Evolutionary conservation across 1,284 basidiomycete genomes (phyloP), one percentile per base, ranked within the genome.

Genomic region (Malassezia cuniculi): DNA sequence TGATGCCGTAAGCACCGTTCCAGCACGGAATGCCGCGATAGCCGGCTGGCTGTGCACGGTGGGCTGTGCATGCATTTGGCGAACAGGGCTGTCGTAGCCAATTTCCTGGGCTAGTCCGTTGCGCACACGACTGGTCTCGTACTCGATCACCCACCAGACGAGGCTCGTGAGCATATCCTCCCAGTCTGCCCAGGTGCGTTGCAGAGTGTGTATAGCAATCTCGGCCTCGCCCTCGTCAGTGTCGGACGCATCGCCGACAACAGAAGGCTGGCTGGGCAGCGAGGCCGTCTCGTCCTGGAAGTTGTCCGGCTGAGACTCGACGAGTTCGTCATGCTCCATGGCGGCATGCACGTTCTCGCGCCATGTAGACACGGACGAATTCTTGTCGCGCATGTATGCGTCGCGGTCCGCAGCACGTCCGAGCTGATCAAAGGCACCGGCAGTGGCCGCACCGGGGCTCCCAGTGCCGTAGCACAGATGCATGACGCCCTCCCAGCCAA

Each of bases 401-500:
- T 63, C 42, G 9, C 59, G 31, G 9, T 57, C 56, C 6, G 57
- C 60, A 6, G 60, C 60, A 19, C 44, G 46, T 15, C 61, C 60
- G 3, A 63, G 45, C 1, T 60, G 42, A 1, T 32, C 33, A 30
- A 48, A 58, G 19, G 39, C 39, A 10, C 55, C 52, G 27, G 46
- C 50, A n/a, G n/a, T n/a, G 1, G 30, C 28, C 2, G 43, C 50
- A 22, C 47, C 46, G 17, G 39, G 39, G 37, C 57, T 60, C 20
- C 52, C 55, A 15, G 37, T 34, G 11, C 61, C 61, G 27, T 65
- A 65, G 43, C 61, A 65, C 14, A 65, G 48, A 14, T 57, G 49
- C 54, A 63, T 52, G 41, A 63, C 52, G 11, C 60, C 60, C 22
- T 60, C 54, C 61, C 61, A 65, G 7, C 61, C 61, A n/a, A 65